Conservation (phyloP, 768 basidiomycete genomes). For the Rhodotorula babjevae region DNA sequence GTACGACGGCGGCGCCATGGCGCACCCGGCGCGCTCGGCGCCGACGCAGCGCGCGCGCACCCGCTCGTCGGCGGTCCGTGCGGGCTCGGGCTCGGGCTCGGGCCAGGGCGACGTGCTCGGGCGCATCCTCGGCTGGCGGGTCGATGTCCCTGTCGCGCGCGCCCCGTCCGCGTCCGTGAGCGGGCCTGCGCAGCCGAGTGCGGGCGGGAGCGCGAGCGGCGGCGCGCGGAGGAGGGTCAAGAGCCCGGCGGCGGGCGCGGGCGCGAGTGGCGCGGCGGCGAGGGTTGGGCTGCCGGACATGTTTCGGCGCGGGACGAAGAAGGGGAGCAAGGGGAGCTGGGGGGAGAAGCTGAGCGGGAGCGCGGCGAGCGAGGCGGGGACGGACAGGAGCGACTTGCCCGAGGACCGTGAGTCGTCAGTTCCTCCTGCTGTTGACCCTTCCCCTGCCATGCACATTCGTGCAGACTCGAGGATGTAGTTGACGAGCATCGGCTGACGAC, state of each 20-base stretch:
- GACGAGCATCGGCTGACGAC: no score
- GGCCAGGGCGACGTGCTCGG: slow-evolving; percentile 40
- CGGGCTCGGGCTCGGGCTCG: neutral
- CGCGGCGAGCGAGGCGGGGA: neutral
- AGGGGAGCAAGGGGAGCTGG: neutral
- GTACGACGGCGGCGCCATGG: neutral
- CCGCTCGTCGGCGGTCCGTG: neutral
- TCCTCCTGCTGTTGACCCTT: no score
- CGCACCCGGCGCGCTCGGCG: no score
- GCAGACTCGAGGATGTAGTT: neutral
- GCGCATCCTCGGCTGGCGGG: slow-evolving; percentile 23
- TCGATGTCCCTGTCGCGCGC: neutral
- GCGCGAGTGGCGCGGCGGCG: neutral
- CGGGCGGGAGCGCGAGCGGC: no score
- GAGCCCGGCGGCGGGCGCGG: neutral
- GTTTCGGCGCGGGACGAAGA: neutral
- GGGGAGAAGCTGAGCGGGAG: neutral
- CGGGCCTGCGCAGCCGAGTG: no score
- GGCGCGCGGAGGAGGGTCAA: neutral
- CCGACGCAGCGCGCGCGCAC: neutral
- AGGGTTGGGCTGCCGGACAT: neutral
- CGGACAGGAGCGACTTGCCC: slow-evolving; percentile 23
- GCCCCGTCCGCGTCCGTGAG: no score
- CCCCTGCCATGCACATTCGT: no score
- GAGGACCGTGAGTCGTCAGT: slow-evolving; percentile 21